Conservation (phyloP, 2,329 filamentous ascomycete species). For the Diatrype stigma region DNA sequence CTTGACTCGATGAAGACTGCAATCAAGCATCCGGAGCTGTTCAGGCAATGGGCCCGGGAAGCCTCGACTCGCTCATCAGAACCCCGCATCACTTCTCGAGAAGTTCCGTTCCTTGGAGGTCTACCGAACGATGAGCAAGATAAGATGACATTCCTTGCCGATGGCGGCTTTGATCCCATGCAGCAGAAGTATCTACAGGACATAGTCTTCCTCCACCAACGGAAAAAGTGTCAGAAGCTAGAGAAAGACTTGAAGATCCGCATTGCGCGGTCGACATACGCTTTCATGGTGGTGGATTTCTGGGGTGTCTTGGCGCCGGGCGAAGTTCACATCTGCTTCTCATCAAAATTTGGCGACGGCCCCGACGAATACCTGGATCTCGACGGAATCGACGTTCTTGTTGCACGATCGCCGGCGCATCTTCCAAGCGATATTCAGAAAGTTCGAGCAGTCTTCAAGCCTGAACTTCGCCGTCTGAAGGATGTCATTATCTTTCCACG, state of each 20-base stretch:
- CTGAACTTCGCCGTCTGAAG: constrained; percentile 47
- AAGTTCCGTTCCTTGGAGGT: constrained; percentile 38
- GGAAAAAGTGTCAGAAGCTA: constrained; percentile 44
- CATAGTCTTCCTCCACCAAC: constrained; percentile 39
- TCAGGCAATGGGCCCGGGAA: constrained; percentile 48
- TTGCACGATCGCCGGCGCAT: constrained; percentile 63
- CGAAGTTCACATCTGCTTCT: constrained; percentile 63
- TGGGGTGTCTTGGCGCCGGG: constrained; percentile 51
- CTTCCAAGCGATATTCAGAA: constrained; percentile 67
- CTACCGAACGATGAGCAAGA: constrained; percentile 43
- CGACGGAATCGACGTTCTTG: constrained; percentile 52
- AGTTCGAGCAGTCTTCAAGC: constrained; percentile 48
- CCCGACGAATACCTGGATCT: constrained; percentile 45
- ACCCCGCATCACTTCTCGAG: constrained; percentile 32
- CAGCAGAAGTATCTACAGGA: constrained; percentile 42
- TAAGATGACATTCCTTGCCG: constrained; percentile 45
- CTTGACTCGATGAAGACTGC: constrained; percentile 44
- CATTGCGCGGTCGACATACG: constrained; percentile 52
- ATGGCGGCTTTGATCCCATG: constrained; percentile 51
- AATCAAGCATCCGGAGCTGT: constrained; percentile 39
- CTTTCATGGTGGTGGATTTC: constrained; percentile 64
- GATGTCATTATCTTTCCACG: constrained; percentile 61
- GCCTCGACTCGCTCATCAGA: constrained; percentile 15
- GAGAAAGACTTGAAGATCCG: constrained; percentile 52
- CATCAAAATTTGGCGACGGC: constrained; percentile 48